phyloP scores from a whole-genome alignment of 225 moss, liverwort and hornwort genomes.

The Pleurozium schreberi region DNA sequence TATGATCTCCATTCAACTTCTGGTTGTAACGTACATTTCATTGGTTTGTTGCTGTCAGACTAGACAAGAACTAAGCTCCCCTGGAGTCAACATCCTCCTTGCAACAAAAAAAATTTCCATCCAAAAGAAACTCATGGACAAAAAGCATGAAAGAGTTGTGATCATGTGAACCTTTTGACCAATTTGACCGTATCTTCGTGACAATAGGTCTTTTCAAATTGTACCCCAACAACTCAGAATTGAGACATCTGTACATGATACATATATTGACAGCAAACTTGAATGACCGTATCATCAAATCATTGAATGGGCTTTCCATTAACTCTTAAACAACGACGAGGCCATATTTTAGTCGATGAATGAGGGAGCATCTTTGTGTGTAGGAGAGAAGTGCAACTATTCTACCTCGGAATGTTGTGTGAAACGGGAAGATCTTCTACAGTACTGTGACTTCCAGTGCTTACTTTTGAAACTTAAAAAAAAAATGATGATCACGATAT shows the following conservation, averaged over 20 bases:
- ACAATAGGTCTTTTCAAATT: neutral
- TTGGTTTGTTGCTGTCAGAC: neutral
- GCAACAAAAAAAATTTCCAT: neutral
- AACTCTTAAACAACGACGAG: no score
- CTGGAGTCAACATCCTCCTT: neutral
- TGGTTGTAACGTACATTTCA: neutral
- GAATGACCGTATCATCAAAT: no score
- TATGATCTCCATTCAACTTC: neutral
- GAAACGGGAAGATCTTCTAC: no score
- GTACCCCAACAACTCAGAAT: neutral
- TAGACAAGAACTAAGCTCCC: neutral
- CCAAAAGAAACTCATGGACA: neutral
- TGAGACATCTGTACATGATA: neutral
- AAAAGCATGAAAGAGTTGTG: neutral
- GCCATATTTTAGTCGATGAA: no score
- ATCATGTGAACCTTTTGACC: no score
- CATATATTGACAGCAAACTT: neutral
- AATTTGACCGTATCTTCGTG: neutral
- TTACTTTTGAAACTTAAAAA: no score
- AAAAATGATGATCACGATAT: no score
- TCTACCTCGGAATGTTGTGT: no score
- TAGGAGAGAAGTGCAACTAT: no score
- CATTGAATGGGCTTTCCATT: neutral
- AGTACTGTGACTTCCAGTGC: no score
- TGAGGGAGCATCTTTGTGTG: no score